Percentiles rank a stretch among this genome's conserved stretches.
Evolutionary conservation across 2,329 filamentous ascomycete genomes (phyloP).

Genomic region (Diaporthe citriasiana): DNA sequence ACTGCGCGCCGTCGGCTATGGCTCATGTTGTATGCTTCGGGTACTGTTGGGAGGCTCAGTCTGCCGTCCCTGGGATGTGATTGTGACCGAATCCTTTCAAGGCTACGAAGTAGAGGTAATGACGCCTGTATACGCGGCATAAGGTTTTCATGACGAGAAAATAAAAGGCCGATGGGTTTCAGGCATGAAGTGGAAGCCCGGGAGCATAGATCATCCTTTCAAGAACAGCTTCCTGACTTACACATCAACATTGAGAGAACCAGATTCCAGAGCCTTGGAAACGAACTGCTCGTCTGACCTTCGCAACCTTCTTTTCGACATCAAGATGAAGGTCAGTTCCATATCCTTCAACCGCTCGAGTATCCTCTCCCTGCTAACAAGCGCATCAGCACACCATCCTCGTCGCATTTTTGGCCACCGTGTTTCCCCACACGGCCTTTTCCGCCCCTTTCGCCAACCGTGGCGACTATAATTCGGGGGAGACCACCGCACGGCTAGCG

Average conservation of each 20-base stretch:
- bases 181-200: neutral
- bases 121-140: neutral
- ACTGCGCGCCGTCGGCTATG: neutral
- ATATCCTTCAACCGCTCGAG: neutral
- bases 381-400: constrained; percentile 2
- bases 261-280: neutral
- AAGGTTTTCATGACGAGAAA: neutral
- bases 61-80: neutral
- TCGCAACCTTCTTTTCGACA: no score
- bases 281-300: neutral
- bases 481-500: neutral
- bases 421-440: neutral
- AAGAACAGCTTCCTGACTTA: neutral
- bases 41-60: constrained; percentile 12
- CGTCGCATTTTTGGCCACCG: constrained; percentile 2
- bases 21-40: neutral
- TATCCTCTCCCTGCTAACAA: neutral
- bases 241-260: neutral
- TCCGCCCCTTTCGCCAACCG: neutral
- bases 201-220: no score
- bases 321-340: constrained; percentile 19
- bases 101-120: neutral
- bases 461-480: constrained; percentile 22
- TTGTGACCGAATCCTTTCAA: constrained; percentile 7
- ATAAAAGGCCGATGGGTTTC: neutral